Conservation (phyloP, 192 early-diverging fungal genomes). For the Umbelopsis vinacea region DNA sequence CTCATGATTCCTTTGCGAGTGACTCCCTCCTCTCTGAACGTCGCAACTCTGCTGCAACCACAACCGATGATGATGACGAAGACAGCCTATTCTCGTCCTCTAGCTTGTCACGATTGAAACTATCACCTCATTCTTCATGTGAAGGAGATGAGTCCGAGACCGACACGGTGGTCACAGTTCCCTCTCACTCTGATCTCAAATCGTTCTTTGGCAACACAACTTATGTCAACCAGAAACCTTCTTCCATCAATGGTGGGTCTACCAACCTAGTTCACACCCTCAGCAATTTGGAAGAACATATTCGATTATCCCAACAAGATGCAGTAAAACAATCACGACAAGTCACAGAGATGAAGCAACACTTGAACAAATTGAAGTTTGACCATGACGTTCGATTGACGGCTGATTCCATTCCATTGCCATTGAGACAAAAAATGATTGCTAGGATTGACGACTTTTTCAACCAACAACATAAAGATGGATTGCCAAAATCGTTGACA, state of each 20-base stretch:
- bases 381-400: not conserved
- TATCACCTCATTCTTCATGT: not conserved
- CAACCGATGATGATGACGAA: slow-evolving; percentile 10
- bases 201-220: slow-evolving; percentile 2
- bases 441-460: slow-evolving; percentile 4
- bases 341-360: slow-evolving; percentile 2
- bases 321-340: not conserved
- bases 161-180: not conserved
- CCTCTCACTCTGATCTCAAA: slow-evolving; percentile 3
- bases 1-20: not conserved
- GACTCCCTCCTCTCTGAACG: not conserved
- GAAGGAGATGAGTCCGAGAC: slow-evolving; percentile 12
- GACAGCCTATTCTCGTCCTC: slow-evolving; percentile 1
- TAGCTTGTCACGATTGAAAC: not conserved
- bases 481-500: not conserved
- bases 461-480: not conserved
- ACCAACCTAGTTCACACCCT: not conserved
- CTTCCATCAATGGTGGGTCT: not conserved
- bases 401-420: not conserved
- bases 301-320: not conserved
- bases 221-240: not conserved
- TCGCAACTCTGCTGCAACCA: not conserved
- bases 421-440: not conserved
- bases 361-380: not conserved
- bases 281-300: not conserved